Conservation (phyloP, 208 protist genomes). For the Porcisia hertigi region DNA sequence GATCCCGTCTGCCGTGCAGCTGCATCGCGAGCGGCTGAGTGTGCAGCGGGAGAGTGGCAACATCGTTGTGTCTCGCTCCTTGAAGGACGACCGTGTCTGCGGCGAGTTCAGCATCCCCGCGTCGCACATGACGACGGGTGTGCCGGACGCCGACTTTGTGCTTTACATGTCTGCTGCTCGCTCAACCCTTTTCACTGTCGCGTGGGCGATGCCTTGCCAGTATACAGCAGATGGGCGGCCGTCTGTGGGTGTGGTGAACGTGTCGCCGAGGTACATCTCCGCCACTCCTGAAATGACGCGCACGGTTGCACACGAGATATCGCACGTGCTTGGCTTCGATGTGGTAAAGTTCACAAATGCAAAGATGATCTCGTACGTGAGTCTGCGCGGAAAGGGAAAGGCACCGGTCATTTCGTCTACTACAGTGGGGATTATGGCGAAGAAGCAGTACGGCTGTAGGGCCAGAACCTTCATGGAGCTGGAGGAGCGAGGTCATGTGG, state of each 20-base stretch:
- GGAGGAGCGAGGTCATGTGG: too few relatives aligned
- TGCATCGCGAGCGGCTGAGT: slow-evolving; percentile 45
- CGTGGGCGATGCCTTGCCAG: slow-evolving; percentile 53
- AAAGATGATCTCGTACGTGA: too few relatives aligned
- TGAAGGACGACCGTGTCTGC: slow-evolving; percentile 3
- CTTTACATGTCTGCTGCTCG: slow-evolving; percentile 59
- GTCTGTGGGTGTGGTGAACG: slow-evolving; percentile 40
- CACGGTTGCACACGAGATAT: slow-evolving; percentile 64
- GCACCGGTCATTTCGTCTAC: too few relatives aligned
- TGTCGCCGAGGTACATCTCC: slow-evolving; percentile 8
- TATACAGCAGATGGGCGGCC: slow-evolving; percentile 22
- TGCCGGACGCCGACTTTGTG: slow-evolving; percentile 53
- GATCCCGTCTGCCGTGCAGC: slow-evolving; percentile 39
- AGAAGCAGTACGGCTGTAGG: too few relatives aligned
- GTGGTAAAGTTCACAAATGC: too few relatives aligned
- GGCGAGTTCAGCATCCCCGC: slow-evolving; percentile 34
- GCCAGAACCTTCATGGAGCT: too few relatives aligned
- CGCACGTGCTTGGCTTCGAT: slow-evolving; percentile 82
- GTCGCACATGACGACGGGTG: slow-evolving; percentile 34
- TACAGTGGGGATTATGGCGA: too few relatives aligned
- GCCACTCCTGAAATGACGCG: slow-evolving; percentile 13
- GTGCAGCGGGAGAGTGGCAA: slow-evolving; percentile 28
- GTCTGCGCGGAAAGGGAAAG: too few relatives aligned
- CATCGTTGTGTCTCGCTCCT: not conserved
- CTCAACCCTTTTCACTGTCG: not conserved